Conservation (phyloP, 1,139 yeast genomes). For the Saccharomyces hybrid region DNA sequence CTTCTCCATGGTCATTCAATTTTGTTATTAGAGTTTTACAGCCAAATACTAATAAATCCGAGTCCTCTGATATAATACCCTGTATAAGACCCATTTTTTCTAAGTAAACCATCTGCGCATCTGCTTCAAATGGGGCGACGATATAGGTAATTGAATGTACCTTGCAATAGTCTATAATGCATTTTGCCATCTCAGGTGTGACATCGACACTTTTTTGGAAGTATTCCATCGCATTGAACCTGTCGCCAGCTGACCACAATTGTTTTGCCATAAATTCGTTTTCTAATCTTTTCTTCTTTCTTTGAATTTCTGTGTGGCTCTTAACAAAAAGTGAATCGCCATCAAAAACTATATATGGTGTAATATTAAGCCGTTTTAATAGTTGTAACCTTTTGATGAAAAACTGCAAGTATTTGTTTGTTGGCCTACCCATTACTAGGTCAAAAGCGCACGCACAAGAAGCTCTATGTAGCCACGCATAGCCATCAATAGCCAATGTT, state of each 20-base stretch:
- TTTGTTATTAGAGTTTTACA: constrained; percentile 69
- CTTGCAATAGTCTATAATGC: constrained; percentile 65
- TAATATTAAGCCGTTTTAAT: constrained; percentile 59
- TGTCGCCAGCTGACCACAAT: constrained; percentile 44
- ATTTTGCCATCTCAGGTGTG: constrained; percentile 82
- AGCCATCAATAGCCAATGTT: constrained; percentile 86
- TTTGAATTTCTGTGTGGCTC: constrained; percentile 56
- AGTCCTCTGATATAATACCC: constrained; percentile 87
- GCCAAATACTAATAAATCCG: constrained; percentile 86
- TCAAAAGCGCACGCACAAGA: constrained; percentile 77
- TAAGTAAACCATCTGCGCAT: constrained; percentile 87
- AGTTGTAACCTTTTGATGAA: constrained; percentile 54
- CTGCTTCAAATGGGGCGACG: constrained; percentile 98
- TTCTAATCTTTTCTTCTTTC: constrained; percentile 48
- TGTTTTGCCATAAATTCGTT: constrained; percentile 50
- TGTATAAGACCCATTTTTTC: constrained; percentile 68
- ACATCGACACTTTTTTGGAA: constrained; percentile 76
- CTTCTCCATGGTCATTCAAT: constrained; percentile 63
- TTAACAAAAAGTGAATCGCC: constrained; percentile 82
- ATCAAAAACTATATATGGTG: constrained; percentile 85
- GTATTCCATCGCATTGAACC: constrained; percentile 52
- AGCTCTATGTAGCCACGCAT: constrained; percentile 91
- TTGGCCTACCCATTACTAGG: constrained; percentile 60
- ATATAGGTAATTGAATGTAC: constrained; percentile 52
- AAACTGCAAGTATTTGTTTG: constrained; percentile 54